A percentile compares a stretch with the other conserved stretches of the same genome.
phyloP scores from a whole-genome alignment of 2,329 filamentous ascomycete species.

The Apiospora koreana region DNA sequence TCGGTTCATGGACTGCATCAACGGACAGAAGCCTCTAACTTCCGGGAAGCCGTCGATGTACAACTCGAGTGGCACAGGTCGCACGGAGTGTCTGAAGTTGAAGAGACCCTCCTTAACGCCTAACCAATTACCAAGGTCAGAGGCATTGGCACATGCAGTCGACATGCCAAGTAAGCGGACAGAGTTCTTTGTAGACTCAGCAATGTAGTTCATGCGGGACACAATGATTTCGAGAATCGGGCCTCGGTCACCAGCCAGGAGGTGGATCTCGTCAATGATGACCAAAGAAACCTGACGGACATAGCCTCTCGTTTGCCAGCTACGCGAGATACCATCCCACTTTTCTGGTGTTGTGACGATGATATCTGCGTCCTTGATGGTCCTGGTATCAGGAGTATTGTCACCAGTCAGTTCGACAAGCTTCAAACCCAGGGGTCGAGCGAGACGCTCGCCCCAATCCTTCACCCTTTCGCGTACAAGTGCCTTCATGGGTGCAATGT shows the following conservation, averaged over 20 bases:
- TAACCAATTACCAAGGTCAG: constrained; percentile 92
- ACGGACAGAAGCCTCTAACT: constrained; percentile 88
- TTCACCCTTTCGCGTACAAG: constrained; percentile 94
- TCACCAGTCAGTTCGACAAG: constrained; percentile 96
- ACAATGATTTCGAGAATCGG: constrained; percentile 98
- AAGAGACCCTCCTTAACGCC: constrained; percentile 94
- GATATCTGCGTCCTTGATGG: constrained; percentile 93
- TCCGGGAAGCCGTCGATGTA: constrained; percentile 98
- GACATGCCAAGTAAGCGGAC: constrained; percentile 98
- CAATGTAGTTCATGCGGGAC: constrained; percentile 96
- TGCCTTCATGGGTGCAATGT: constrained; percentile 99
- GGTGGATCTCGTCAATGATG: constrained; percentile 97
- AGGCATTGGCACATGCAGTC: constrained; percentile 94
- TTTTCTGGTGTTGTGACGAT: constrained; percentile 99
- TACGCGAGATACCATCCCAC: constrained; percentile 99
- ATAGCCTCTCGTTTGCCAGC: constrained; percentile 97
- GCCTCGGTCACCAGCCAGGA: constrained; percentile 93
- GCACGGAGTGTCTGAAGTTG: constrained; percentile 96
- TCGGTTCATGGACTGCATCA: constrained; percentile 99
- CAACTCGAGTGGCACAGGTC: constrained; percentile 91
- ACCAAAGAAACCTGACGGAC: constrained; percentile 93
- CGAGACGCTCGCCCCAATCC: constrained; percentile 86
- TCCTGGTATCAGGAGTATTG: constrained; percentile 95
- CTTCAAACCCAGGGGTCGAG: constrained; percentile 80
- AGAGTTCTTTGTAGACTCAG: constrained; percentile 84